Evolutionary conservation across 1,139 yeast species (phyloP).

Genomic region (Ogataea hybrid): DNA sequence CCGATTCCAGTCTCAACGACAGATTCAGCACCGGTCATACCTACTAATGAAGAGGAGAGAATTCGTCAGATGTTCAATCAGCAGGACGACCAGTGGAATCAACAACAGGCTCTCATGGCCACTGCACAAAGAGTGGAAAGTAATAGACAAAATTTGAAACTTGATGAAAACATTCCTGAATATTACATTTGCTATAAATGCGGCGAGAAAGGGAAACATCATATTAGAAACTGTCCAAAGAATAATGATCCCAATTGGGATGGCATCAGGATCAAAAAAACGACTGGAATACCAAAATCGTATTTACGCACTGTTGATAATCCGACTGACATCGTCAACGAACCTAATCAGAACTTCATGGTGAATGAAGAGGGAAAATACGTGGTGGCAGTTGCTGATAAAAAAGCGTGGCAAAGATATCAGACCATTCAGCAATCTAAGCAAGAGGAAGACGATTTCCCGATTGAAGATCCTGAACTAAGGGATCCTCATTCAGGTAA

Average conservation of each 20-base stretch:
- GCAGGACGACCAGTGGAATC: constrained; percentile 92
- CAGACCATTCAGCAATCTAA: constrained; percentile 64
- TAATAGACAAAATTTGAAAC: constrained; percentile 38
- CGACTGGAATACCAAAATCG: constrained; percentile 97
- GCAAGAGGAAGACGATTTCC: constrained; percentile 41
- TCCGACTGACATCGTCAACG: constrained; percentile 42
- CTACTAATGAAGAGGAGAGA: constrained; percentile 73
- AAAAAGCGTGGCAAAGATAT: constrained; percentile 85
- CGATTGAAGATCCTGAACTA: constrained; percentile 54
- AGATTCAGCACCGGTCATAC: constrained; percentile 30
- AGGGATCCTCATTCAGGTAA: constrained; percentile 60
- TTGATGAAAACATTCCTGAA: constrained; percentile 85
- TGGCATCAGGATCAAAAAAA: constrained; percentile 83
- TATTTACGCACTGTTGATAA: constrained; percentile 77
- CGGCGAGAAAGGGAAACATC: constrained; percentile 88
- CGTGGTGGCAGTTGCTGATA: constrained; percentile 93
- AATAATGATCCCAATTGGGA: constrained; percentile 91
- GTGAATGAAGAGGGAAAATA: constrained; percentile 94
- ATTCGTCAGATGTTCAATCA: constrained; percentile 89
- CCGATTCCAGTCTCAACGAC: constrained; percentile 28
- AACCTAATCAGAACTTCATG: constrained; percentile 74
- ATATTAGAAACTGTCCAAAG: constrained; percentile 98
- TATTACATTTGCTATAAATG: constrained; percentile 96
- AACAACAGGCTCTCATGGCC: constrained; percentile 89
- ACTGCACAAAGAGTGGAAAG: constrained; percentile 63